Percentiles rank a stretch among this genome's conserved stretches.
These are phyloP conservation scores for Chionographis japonica DNA, from an alignment of 106 monocot species.

Conservation along the genomic window DNA sequence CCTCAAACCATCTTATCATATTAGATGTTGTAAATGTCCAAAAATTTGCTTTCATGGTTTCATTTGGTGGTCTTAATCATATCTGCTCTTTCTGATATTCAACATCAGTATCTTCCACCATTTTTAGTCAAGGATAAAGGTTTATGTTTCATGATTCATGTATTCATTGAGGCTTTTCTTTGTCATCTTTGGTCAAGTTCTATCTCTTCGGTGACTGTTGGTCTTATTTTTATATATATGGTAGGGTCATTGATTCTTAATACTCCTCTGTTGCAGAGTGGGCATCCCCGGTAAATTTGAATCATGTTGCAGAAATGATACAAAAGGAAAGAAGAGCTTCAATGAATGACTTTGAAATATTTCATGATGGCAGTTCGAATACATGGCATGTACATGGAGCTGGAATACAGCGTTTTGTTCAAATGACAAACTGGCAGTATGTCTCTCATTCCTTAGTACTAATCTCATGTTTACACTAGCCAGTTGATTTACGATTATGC, in stretches of 20 bases:
- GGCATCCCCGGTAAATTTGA: slow-evolving; percentile 42
- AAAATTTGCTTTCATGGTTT: no score
- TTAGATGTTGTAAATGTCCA: no score
- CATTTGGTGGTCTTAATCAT: no score
- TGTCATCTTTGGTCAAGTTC: neutral
- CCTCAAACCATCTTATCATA: no score
- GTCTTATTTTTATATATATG: neutral
- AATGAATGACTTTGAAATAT: slow-evolving; percentile 92
- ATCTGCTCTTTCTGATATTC: no score
- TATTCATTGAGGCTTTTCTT: no score
- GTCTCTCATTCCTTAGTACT: slow-evolving; percentile 10
- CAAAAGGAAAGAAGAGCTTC: slow-evolving; percentile 58
- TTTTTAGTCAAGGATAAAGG: no score
- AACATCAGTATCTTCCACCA: no score
- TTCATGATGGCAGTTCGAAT: slow-evolving; percentile 55
- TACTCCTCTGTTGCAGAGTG: slow-evolving; percentile 33
- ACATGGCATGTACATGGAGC: slow-evolving; percentile 88
- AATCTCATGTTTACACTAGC: neutral
- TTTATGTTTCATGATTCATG: no score
- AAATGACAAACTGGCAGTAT: slow-evolving; percentile 99
- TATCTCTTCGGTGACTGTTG: neutral
- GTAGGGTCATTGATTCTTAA: slow-evolving; percentile 2
- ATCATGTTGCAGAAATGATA: slow-evolving; percentile 89
- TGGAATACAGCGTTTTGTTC: slow-evolving; percentile 95
- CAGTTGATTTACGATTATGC: neutral